These are phyloP conservation scores for Verbascum thapsus DNA, from an alignment of 257 asterid genomes.

Conservation along the genomic window DNA sequence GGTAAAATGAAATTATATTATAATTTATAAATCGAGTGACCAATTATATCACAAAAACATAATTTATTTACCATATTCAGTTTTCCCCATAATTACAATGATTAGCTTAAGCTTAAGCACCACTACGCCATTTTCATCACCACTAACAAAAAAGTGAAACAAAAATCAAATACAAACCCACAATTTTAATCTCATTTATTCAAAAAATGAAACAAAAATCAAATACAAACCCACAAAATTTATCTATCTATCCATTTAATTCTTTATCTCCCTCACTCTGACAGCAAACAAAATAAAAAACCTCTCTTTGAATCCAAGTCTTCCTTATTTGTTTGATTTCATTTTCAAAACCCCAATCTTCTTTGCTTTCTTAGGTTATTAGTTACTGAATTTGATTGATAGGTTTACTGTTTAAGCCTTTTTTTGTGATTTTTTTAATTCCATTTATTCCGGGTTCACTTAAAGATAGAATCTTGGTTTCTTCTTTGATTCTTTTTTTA, in stretches of 20 bases:
- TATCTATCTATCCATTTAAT: neutral
- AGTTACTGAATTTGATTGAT: slow-evolving; percentile 35
- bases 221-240: neutral
- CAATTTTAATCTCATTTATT: too few relatives aligned
- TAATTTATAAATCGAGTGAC: too few relatives aligned
- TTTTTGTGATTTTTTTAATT: neutral
- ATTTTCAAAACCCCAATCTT: too few relatives aligned
- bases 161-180: neutral
- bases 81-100: slow-evolving; percentile 31
- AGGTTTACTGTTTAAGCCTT: slow-evolving; percentile 21
- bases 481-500: slow-evolving; percentile 12
- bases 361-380: too few relatives aligned
- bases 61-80: too few relatives aligned
- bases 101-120: slow-evolving; percentile 20
- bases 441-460: slow-evolving; percentile 5
- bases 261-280: too few relatives aligned
- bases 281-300: too few relatives aligned
- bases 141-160: neutral
- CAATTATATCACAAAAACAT: too few relatives aligned
- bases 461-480: slow-evolving; percentile 32
- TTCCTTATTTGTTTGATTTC: too few relatives aligned
- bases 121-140: slow-evolving; percentile 12
- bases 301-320: slow-evolving; percentile 42
- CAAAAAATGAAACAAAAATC: too few relatives aligned
- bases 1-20: too few relatives aligned